Conservation (phyloP, 2,329 filamentous ascomycete species). For the Hymenoscyphus fructigenus region DNA sequence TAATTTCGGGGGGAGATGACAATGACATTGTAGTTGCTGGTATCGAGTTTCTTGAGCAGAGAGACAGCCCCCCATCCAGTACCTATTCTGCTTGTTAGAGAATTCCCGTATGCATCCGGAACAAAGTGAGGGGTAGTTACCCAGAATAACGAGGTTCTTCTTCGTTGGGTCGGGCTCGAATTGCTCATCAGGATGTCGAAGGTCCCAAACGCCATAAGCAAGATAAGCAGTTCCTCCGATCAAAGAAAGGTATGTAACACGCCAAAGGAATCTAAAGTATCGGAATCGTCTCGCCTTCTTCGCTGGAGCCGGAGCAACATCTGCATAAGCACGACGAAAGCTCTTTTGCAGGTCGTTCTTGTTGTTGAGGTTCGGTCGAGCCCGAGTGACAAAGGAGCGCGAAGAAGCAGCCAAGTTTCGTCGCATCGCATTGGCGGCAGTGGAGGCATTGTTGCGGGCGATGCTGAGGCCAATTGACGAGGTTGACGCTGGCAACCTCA, state of each 20-base stretch:
- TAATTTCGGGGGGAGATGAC: constrained; percentile 98
- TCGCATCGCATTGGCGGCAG: constrained; percentile 23
- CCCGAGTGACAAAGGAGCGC: constrained; percentile 26
- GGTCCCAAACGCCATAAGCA: constrained; percentile 77
- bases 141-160: constrained; percentile 95
- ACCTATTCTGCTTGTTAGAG: constrained; percentile 50
- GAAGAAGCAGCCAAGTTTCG: constrained; percentile 33
- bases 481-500: constrained; percentile 27
- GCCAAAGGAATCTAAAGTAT: constrained; percentile 78
- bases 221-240: constrained; percentile 70
- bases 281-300: constrained; percentile 60
- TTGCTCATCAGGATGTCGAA: constrained; percentile 81
- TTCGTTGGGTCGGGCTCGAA: constrained; percentile 76
- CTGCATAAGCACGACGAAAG: constrained; percentile 46
- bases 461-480: constrained; percentile 34
- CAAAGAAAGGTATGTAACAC: constrained; percentile 73
- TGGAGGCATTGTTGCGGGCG: constrained; percentile 7
- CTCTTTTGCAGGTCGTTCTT: constrained; percentile 37
- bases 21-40: constrained; percentile 97
- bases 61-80: constrained; percentile 97
- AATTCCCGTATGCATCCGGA: constrained; percentile 18
- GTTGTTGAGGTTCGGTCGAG: constrained; percentile 28
- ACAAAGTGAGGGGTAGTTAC: constrained; percentile 48
- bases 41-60: constrained; percentile 96
- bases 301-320: constrained; percentile 41